Conservation (phyloP, 2,329 filamentous ascomycete genomes). For the Fusarium nygamai region DNA sequence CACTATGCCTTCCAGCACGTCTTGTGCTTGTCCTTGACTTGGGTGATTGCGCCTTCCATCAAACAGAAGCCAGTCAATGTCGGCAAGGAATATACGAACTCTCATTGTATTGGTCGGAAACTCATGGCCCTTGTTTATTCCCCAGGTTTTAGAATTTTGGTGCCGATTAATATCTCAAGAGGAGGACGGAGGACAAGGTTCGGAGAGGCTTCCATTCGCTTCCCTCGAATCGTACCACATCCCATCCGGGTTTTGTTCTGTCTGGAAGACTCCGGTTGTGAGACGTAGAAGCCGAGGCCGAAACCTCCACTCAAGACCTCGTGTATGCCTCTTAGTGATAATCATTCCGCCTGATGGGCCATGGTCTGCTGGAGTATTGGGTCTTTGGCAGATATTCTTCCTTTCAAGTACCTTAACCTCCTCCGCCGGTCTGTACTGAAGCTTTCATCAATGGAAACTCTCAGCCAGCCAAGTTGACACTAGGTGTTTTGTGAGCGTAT, state of each 20-base stretch:
- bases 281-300: neutral
- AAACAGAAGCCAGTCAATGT: neutral
- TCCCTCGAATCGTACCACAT: slow-evolving; percentile 27
- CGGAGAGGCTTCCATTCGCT: slow-evolving; percentile 18
- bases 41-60: neutral
- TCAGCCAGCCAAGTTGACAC: neutral
- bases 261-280: slow-evolving; percentile 5
- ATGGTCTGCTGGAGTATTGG: neutral
- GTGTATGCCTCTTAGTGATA: neutral
- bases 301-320: slow-evolving; percentile 17
- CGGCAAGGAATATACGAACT: slow-evolving; percentile 5
- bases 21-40: slow-evolving; percentile 17
- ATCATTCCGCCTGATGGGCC: neutral
- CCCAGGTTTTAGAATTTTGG: slow-evolving; percentile 28
- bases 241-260: slow-evolving; percentile 1
- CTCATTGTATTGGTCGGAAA: slow-evolving; percentile 8
- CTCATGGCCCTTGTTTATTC: slow-evolving; percentile 7
- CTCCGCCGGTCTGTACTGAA: neutral
- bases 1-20: neutral
- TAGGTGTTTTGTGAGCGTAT: neutral
- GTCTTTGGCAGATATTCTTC: neutral
- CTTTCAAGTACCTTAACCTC: neutral
- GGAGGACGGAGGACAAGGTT: slow-evolving; percentile 2
- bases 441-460: neutral
- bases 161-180: neutral